Base-by-base conservation (phyloP, 106 monocot species). In the Dioscorea alata region DNA sequence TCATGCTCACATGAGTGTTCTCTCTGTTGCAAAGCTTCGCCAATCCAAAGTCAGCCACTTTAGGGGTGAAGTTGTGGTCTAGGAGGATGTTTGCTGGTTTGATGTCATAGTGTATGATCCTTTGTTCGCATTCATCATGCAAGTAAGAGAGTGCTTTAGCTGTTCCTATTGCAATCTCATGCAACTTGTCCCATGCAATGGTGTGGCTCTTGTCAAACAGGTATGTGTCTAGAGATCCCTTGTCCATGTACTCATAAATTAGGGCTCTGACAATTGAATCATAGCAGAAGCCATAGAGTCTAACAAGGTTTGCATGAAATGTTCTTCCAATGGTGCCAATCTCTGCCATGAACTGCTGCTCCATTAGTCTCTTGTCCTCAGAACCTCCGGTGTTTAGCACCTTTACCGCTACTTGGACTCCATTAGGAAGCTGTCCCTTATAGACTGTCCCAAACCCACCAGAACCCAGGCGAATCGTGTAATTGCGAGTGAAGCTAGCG, bases 21-120 rank as follows among this genome's bases (percentile, higher is more conserved):
- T 69, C 75, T 50, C 75, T 50, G 33, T 76, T 73, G 21, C 73
- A 84, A 8, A 84, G 69, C 66, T 67, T 77, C 10, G 80, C 84
- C 14, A 85, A 48, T 49, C 84, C 80, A 48, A 84, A 80, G 48
- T 84, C 84, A 0, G 84, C 63, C 0, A 84, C 80, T 56, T 80
- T 84, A 2, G 84, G 77, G 4, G 23, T 56, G 33, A 85, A 74
- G 50, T 60, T 54, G 0, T 33, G 71, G 6, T 53, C 64, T 2
- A 81, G 68, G 12, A 85, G 77, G 16, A 85, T 49, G 35, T 85
- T 81, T 4, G 23, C 74, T 0, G 85, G 81, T 63, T 85, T 85
- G 25, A 85, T 77, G 61, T 85, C 84, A n/a, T 80, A 80, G 65
- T 81, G 77, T 13, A 81, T 58, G 17, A 81, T 81, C 72, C 28